Evolutionary conservation across 805 yeast species (phyloP).

Genomic region (Lachancea meyersii): DNA sequence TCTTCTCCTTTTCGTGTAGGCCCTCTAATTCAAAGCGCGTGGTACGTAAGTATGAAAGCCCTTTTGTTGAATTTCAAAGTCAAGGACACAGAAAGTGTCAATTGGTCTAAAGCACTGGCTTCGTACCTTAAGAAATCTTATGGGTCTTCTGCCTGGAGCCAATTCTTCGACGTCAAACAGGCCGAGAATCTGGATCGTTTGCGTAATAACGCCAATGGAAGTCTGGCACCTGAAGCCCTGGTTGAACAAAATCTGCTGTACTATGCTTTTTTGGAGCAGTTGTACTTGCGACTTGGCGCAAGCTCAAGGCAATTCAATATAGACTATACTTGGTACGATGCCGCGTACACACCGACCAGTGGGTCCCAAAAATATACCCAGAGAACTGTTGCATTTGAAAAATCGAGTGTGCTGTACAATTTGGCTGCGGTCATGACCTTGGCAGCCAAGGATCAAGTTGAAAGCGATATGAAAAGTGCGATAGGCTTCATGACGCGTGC

Average conservation of each 20-base stretch:
- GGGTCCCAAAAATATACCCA: constrained; percentile 48
- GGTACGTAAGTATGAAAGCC: constrained; percentile 21
- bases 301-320: constrained; percentile 48
- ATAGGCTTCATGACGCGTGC: constrained; percentile 62
- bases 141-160: constrained; percentile 29
- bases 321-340: constrained; percentile 76
- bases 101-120: constrained; percentile 29
- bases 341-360: constrained; percentile 42
- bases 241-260: constrained; percentile 47
- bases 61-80: constrained; percentile 19
- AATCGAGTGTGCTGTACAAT: constrained; percentile 77
- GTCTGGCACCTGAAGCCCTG: constrained; percentile 27
- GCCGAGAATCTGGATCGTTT: constrained; percentile 25
- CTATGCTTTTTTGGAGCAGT: constrained; percentile 73
- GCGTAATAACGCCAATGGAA: constrained; percentile 31
- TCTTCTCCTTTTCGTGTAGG: too few relatives aligned
- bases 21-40: not conserved
- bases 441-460: constrained; percentile 37
- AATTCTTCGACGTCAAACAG: constrained; percentile 26
- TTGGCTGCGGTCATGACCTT: constrained; percentile 58
- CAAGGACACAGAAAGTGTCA: constrained; percentile 29
- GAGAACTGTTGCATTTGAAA: constrained; percentile 79
- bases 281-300: constrained; percentile 71
- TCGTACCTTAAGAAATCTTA: constrained; percentile 28
- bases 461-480: constrained; percentile 48